Evolutionary conservation across 352 stramenopile species (phyloP).

Genomic region (Globisporangium iwayamae): DNA sequence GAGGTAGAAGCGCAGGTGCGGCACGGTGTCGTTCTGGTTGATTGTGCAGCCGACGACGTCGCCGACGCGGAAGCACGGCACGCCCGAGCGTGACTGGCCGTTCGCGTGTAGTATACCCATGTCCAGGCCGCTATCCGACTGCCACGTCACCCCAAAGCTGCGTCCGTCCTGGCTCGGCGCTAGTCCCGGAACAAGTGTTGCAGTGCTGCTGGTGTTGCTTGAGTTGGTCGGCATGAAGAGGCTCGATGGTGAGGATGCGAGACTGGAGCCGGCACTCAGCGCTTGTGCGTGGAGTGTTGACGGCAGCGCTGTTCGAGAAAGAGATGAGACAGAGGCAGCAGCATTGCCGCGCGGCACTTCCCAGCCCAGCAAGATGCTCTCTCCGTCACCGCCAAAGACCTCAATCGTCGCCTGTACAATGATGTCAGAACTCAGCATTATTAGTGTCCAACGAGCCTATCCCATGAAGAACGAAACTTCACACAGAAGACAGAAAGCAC

Average conservation of each 20-base stretch:
- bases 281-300: neutral
- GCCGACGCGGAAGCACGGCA: conserved; percentile 58
- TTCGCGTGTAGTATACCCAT: conserved; percentile 77
- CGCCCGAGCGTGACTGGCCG: conserved; percentile 57
- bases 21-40: conserved; percentile 64
- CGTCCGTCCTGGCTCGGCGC: conserved; percentile 44
- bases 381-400: conserved; percentile 54
- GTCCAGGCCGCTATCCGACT: conserved; percentile 66
- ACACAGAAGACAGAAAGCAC: neutral
- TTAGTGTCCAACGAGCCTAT: neutral
- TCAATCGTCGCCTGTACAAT: conserved; percentile 28
- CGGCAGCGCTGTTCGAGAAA: neutral
- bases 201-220: neutral
- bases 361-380: conserved; percentile 76
- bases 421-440: neutral
- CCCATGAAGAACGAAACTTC: neutral
- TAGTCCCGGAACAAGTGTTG: conserved; percentile 53
- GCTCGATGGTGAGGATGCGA: neutral
- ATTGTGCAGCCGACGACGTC: conserved; percentile 77
- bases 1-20: conserved; percentile 69
- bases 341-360: conserved; percentile 43
- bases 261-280: neutral
- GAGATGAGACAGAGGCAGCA: neutral
- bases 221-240: neutral
- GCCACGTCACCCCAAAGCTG: conserved; percentile 72